Percentiles rank a stretch among this genome's conserved stretches.
Conservation (phyloP, 2,329 filamentous ascomycete genomes). For the Cladophialophora immunda region DNA sequence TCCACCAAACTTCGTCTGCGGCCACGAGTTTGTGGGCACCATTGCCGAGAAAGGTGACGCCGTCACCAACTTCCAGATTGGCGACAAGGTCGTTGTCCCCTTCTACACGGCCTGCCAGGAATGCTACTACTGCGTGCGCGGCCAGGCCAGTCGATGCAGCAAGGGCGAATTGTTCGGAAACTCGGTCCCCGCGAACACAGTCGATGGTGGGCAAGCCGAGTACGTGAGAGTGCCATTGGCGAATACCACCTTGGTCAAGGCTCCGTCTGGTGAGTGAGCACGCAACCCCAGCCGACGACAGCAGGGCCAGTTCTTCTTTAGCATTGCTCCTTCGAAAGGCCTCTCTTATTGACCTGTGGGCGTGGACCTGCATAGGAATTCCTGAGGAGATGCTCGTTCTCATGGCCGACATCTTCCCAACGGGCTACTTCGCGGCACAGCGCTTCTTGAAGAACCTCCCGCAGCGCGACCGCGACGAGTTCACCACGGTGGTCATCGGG, state of each 20-base stretch:
- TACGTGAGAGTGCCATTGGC: constrained; percentile 64
- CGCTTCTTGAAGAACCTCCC: constrained; percentile 41
- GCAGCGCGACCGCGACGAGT: constrained; percentile 38
- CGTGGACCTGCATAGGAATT: constrained; percentile 34
- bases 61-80: constrained; percentile 58
- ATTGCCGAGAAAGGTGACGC: constrained; percentile 56
- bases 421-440: constrained; percentile 41
- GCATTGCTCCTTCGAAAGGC: not conserved
- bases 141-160: constrained; percentile 63
- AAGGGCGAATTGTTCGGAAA: constrained; percentile 54
- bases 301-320: not conserved
- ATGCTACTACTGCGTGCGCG: constrained; percentile 62
- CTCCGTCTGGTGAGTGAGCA: constrained; percentile 46
- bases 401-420: constrained; percentile 44
- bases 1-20: constrained; percentile 57
- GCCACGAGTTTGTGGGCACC: constrained; percentile 64
- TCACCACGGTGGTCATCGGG: constrained; percentile 68
- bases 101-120: constrained; percentile 62
- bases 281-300: no score
- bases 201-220: constrained; percentile 66
- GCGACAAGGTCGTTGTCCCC: constrained; percentile 63
- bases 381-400: constrained; percentile 45
- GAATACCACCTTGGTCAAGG: constrained; percentile 56
- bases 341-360: not conserved
- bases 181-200: constrained; percentile 63